These are phyloP conservation scores for Polyrhizophydium stewartii DNA, from an alignment of 371 early-diverging fungal species.

Conservation along the genomic window DNA sequence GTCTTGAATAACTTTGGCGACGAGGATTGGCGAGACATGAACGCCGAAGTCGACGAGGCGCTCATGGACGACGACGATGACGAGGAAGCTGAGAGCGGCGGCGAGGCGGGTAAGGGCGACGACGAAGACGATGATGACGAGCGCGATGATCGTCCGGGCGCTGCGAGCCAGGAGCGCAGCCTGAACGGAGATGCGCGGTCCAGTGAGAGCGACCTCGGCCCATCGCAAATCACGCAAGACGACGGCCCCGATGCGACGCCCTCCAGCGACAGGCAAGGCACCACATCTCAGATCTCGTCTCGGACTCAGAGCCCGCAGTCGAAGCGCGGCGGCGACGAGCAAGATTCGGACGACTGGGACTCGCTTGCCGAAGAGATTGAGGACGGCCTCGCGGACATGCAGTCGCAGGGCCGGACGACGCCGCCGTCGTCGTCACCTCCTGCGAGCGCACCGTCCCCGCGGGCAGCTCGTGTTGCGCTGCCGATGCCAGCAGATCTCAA, in stretches of 20 bases:
- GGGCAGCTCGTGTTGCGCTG: too few species aligned
- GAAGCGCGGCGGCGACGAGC: constrained; percentile 1
- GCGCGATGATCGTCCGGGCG: too few species aligned
- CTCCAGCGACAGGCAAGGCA: constrained; percentile 2
- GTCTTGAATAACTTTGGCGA: constrained; percentile 14
- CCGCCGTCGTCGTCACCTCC: too few species aligned
- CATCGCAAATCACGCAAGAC: too few species aligned
- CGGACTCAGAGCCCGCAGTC: too few species aligned
- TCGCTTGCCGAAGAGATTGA: constrained; percentile 2
- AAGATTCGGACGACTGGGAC: neutral
- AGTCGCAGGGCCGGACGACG: too few species aligned
- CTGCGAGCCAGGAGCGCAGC: too few species aligned
- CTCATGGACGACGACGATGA: constrained; percentile 33
- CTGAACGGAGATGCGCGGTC: too few species aligned
- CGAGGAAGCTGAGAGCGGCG: constrained; percentile 20
- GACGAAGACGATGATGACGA: constrained; percentile 8
- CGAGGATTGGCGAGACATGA: constrained; percentile 37
- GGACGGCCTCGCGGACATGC: neutral
- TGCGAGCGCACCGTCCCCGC: too few species aligned
- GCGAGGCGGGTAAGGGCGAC: neutral
- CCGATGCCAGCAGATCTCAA: too few species aligned
- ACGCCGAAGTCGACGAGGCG: constrained; percentile 29
- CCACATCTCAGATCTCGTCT: too few species aligned
- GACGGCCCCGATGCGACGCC: neutral
- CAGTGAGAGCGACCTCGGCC: too few species aligned